These are phyloP conservation scores for Oldenlandia corymbosa DNA, from an alignment of 257 asterid species.

Conservation along the genomic window DNA sequence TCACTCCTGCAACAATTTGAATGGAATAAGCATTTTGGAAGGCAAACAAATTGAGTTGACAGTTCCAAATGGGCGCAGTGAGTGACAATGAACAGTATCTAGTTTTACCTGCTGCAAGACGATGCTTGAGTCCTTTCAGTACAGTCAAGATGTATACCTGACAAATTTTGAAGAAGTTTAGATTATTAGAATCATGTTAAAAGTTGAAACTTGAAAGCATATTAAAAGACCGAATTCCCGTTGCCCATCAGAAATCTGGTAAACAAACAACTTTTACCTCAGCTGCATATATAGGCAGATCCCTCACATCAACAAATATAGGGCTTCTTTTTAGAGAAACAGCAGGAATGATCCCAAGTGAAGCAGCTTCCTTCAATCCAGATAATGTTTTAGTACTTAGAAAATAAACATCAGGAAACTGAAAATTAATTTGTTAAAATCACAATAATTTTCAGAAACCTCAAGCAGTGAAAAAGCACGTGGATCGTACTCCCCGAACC, in stretches of 20 bases:
- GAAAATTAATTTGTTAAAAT: background rate
- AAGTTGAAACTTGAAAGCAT: too few relatives aligned
- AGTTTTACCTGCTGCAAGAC: constrained; percentile 88
- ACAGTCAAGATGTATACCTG: constrained; percentile 94
- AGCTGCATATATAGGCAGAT: constrained; percentile 56
- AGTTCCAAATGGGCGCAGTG: background rate
- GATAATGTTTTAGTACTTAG: constrained; percentile 18
- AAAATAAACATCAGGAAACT: background rate
- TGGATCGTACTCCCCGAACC: constrained; percentile 95
- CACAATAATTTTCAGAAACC: constrained; percentile 50
- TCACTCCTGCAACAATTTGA: constrained; percentile 55
- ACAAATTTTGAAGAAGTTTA: constrained; percentile 21
- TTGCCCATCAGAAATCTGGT: background rate
- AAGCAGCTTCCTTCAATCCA: constrained; percentile 77
- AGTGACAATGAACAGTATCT: constrained; percentile 11
- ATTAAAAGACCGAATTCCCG: background rate
- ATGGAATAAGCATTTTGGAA: background rate
- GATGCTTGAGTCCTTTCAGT: constrained; percentile 88
- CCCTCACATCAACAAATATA: constrained; percentile 60
- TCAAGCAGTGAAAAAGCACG: constrained; percentile 88
- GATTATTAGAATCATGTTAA: constrained; percentile 13
- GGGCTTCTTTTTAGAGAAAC: constrained; percentile 62
- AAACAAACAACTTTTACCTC: constrained; percentile 53
- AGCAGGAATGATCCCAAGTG: constrained; percentile 69
- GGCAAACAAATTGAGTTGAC: background rate